Evolutionary conservation across 352 stramenopile genomes (phyloP).

Genomic region (Pythium aphanidermatum): DNA sequence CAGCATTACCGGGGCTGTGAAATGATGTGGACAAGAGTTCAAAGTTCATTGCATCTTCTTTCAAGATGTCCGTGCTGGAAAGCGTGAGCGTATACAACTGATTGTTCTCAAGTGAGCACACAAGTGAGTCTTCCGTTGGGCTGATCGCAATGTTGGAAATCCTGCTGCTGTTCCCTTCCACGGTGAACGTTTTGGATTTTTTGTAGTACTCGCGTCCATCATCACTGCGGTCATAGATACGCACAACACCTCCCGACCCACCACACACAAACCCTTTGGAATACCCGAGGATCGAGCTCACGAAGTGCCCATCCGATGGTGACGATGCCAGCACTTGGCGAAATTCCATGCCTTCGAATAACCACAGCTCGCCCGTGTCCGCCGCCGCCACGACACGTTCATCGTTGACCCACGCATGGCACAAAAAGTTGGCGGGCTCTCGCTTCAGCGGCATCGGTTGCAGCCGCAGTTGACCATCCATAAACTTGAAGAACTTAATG

Average conservation of each 20-base stretch:
- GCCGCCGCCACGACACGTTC: constrained; percentile 88
- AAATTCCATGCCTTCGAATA: constrained; percentile 93
- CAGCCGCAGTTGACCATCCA: constrained; percentile 75
- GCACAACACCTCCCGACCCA: constrained; percentile 63
- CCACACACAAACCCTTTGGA: constrained; percentile 88
- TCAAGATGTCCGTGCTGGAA: constrained; percentile 89
- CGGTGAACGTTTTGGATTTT: constrained; percentile 83
- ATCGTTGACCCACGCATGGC: constrained; percentile 89
- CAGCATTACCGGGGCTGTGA: constrained; percentile 61
- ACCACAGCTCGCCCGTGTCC: constrained; percentile 84
- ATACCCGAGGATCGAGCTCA: constrained; percentile 83
- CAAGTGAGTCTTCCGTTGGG: constrained; percentile 84
- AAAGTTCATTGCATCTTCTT: constrained; percentile 93
- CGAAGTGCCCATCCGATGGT: constrained; percentile 68
- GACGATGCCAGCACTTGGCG: constrained; percentile 68
- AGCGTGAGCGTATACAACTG: constrained; percentile 90
- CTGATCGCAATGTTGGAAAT: constrained; percentile 85
- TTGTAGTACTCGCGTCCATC: constrained; percentile 88
- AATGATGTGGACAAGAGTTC: constrained; percentile 87
- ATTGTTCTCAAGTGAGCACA: constrained; percentile 85
- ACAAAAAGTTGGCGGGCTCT: constrained; percentile 83
- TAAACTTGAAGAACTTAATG: constrained; percentile 87
- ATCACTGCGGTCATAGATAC: constrained; percentile 83
- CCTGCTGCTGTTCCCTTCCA: constrained; percentile 75
- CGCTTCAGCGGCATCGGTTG: constrained; percentile 66